These are phyloP conservation scores for Lodderomyces beijingensis DNA, from an alignment of 1,139 yeast species.

Conservation along the genomic window DNA sequence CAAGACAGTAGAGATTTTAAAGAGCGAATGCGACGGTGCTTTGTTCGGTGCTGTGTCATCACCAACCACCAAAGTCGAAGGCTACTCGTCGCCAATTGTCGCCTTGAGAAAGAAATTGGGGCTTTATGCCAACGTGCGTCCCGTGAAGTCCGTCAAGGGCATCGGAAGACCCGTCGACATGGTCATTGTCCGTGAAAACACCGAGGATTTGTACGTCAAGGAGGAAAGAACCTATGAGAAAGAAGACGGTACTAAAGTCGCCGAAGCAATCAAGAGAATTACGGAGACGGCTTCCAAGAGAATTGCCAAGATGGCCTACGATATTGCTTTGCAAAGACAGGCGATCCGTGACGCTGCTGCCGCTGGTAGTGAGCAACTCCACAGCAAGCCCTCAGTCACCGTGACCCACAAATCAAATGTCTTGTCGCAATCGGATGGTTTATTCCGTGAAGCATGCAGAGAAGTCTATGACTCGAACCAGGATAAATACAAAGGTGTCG, in stretches of 20 bases:
- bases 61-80: constrained; percentile 89
- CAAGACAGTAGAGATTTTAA: constrained; percentile 76
- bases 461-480: constrained; percentile 66
- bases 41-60: constrained; percentile 96
- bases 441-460: constrained; percentile 89
- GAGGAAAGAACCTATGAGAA: constrained; percentile 75
- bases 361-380: constrained; percentile 28
- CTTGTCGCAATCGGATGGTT: constrained; percentile 86
- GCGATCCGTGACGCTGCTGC: constrained; percentile 65
- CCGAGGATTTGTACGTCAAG: constrained; percentile 94
- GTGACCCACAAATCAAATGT: constrained; percentile 97
- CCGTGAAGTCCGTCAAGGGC: constrained; percentile 88
- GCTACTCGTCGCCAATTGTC: constrained; percentile 96
- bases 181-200: constrained; percentile 97
- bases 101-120: constrained; percentile 95
- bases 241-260: constrained; percentile 75
- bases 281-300: constrained; percentile 79
- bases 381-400: constrained; percentile 66
- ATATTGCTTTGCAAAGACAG: constrained; percentile 89
- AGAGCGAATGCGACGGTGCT: constrained; percentile 90
- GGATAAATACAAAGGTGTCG: constrained; percentile 52
- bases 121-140: constrained; percentile 93
- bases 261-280: constrained; percentile 97
- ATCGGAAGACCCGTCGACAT: constrained; percentile 86
- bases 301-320: constrained; percentile 88